These are phyloP conservation scores for Magnolia kwangsiensis DNA, from an alignment of 164 flowering plant species.

Conservation along the genomic window DNA sequence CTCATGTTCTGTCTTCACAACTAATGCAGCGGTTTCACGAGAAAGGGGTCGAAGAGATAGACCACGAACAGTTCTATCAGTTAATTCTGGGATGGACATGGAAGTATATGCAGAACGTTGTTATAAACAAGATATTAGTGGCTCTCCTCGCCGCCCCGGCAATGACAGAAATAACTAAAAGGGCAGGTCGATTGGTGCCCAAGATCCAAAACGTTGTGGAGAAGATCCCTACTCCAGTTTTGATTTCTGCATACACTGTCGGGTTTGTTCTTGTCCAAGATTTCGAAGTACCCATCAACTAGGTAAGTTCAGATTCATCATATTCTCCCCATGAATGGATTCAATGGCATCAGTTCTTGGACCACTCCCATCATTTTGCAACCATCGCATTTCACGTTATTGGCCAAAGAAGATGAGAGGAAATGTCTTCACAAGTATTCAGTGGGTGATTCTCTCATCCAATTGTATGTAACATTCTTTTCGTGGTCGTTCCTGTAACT, in stretches of 20 bases:
- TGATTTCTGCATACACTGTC: slow-evolving; percentile 1
- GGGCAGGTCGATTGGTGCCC: neutral
- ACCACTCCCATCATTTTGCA: too few species aligned
- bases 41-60: neutral
- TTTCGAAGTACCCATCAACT: neutral
- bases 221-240: slow-evolving; percentile 13
- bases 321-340: too few species aligned
- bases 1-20: neutral
- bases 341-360: too few species aligned
- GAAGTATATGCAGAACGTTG: neutral
- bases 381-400: too few species aligned
- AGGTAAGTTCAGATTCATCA: neutral
- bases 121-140: slow-evolving; percentile 2
- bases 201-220: slow-evolving; percentile 2
- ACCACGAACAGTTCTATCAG: slow-evolving; percentile 9
- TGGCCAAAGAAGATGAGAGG: too few species aligned
- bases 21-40: neutral
- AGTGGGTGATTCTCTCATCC: too few species aligned
- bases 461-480: too few species aligned
- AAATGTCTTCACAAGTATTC: too few species aligned
- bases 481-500: too few species aligned
- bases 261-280: slow-evolving; percentile 17
- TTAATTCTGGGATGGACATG: slow-evolving; percentile 6
- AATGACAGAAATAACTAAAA: slow-evolving; percentile 5
- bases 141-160: slow-evolving; percentile 12